Evolutionary conservation across 2,329 filamentous ascomycete species (phyloP).

Genomic region (Leptosphaerulina australis): DNA sequence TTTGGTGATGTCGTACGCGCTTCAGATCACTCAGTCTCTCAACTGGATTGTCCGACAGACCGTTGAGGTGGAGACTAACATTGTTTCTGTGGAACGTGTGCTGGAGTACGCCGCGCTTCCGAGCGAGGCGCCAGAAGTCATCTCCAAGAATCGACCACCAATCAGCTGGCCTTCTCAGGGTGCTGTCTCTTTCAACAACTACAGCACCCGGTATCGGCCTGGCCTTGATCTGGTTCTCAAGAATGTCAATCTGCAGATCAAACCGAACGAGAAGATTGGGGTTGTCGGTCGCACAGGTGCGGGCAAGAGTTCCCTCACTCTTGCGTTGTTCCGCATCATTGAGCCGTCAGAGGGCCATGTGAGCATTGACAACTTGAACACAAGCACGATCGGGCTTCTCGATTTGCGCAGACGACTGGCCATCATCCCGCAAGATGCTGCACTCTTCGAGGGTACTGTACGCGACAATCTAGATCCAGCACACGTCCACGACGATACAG

Average conservation of each 20-base stretch:
- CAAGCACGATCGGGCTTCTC: conserved; percentile 84
- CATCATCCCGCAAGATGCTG: conserved; percentile 97
- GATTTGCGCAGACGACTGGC: conserved; percentile 88
- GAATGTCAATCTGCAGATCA: conserved; percentile 89
- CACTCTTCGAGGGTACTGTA: conserved; percentile 90
- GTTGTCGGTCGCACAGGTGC: conserved; percentile 96
- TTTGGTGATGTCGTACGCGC: conserved; percentile 93
- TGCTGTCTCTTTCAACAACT: conserved; percentile 87
- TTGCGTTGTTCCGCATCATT: conserved; percentile 94
- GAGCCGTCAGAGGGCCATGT: conserved; percentile 84
- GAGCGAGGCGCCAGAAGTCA: conserved; percentile 92
- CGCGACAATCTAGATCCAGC: conserved; percentile 95
- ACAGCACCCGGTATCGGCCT: conserved; percentile 89
- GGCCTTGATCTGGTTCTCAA: conserved; percentile 91
- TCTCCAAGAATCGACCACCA: conserved; percentile 82
- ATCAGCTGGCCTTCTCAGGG: conserved; percentile 92
- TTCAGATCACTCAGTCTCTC: conserved; percentile 94
- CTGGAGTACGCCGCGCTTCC: conserved; percentile 92
- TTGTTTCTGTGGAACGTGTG: conserved; percentile 96
- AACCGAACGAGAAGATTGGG: conserved; percentile 96
- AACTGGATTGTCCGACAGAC: conserved; percentile 99
- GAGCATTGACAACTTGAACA: conserved; percentile 87
- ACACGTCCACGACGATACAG: conserved; percentile 94
- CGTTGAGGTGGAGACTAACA: conserved; percentile 99
- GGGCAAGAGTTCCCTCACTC: conserved; percentile 91